phyloP scores from a whole-genome alignment of 2,329 filamentous ascomycete species.

The Zarea fungicola region DNA sequence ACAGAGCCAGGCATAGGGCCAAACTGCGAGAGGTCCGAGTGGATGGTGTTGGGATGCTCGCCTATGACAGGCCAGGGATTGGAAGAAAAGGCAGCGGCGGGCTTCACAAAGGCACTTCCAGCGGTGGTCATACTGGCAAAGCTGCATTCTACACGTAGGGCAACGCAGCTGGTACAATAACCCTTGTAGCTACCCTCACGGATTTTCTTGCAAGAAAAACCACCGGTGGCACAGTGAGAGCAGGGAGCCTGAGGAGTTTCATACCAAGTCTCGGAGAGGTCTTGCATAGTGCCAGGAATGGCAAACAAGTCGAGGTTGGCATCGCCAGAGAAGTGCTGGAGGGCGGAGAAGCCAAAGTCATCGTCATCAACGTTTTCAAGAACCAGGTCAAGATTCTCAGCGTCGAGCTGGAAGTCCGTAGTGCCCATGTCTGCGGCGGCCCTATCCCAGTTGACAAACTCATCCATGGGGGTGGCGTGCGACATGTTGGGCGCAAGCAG shows the following conservation, averaged over 20 bases:
- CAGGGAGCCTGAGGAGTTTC: slow-evolving; percentile 46
- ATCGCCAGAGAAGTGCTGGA: slow-evolving; percentile 49
- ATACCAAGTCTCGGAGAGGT: slow-evolving; percentile 13
- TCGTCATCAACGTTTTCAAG: slow-evolving; percentile 53
- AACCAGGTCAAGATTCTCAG: slow-evolving; percentile 45
- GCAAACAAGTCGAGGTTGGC: slow-evolving; percentile 28
- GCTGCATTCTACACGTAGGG: slow-evolving; percentile 54
- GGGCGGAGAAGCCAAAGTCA: slow-evolving; percentile 54
- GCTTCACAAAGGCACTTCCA: slow-evolving; percentile 29
- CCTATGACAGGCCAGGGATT: slow-evolving; percentile 43
- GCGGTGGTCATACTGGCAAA: slow-evolving; percentile 37
- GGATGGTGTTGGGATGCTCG: slow-evolving; percentile 35
- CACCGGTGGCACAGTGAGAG: slow-evolving; percentile 43
- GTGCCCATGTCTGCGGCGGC: slow-evolving; percentile 32
- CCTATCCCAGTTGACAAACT: slow-evolving; percentile 60
- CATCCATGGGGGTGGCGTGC: slow-evolving; percentile 53
- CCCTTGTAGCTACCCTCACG: slow-evolving; percentile 54
- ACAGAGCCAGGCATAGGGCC: not conserved
- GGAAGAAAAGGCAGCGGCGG: slow-evolving; percentile 34
- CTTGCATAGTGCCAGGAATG: slow-evolving; percentile 23
- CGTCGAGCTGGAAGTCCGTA: slow-evolving; percentile 23
- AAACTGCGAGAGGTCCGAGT: not conserved
- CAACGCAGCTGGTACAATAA: slow-evolving; percentile 59
- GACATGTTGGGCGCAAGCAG: slow-evolving; percentile 1
- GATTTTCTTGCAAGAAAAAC: slow-evolving; percentile 57